Percentiles rank a stretch among this genome's conserved stretches.
These are phyloP conservation scores for Nitzschia putrida DNA, from an alignment of 108 stramenopile species.

Conservation along the genomic window DNA sequence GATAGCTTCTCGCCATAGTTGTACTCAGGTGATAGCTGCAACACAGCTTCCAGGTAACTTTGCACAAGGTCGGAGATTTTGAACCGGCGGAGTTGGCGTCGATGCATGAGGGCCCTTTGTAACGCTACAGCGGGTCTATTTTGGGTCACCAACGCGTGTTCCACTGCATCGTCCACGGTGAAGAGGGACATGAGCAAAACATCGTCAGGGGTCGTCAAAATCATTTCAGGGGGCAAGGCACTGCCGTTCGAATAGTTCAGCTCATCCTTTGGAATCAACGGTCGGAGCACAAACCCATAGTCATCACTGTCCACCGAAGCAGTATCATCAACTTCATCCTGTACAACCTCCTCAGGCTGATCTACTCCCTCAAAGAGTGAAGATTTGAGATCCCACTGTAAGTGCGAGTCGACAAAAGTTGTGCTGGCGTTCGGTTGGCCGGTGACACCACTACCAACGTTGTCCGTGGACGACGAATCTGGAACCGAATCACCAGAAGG, in stretches of 20 bases:
- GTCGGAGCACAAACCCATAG: constrained; percentile 64
- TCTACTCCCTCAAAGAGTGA: constrained; percentile 32
- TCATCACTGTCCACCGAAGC: constrained; percentile 72
- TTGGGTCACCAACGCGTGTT: constrained; percentile 48
- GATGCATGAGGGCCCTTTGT: constrained; percentile 55
- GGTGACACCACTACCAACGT: not conserved
- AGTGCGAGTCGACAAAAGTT: constrained; percentile 56
- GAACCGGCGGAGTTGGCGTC: constrained; percentile 56
- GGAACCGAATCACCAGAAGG: not conserved
- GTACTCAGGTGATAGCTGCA: constrained; percentile 31
- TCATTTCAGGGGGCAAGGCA: constrained; percentile 59
- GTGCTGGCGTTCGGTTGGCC: not conserved
- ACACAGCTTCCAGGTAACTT: constrained; percentile 58
- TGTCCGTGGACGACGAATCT: constrained; percentile 7
- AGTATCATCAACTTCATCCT: constrained; percentile 23
- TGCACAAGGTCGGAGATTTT: constrained; percentile 56
- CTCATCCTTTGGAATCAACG: constrained; percentile 22
- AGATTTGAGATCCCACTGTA: constrained; percentile 65
- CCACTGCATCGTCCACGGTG: constrained; percentile 77
- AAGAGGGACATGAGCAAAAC: constrained; percentile 49
- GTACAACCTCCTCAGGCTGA: constrained; percentile 5
- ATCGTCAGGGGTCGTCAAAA: constrained; percentile 51
- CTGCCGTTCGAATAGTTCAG: constrained; percentile 16
- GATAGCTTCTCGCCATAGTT: constrained; percentile 38
- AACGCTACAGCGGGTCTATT: constrained; percentile 64